Percentiles rank a stretch among this genome's conserved stretches.
Conservation (phyloP, 1,284 basidiomycete genomes). For the Ganoderma sinense region DNA sequence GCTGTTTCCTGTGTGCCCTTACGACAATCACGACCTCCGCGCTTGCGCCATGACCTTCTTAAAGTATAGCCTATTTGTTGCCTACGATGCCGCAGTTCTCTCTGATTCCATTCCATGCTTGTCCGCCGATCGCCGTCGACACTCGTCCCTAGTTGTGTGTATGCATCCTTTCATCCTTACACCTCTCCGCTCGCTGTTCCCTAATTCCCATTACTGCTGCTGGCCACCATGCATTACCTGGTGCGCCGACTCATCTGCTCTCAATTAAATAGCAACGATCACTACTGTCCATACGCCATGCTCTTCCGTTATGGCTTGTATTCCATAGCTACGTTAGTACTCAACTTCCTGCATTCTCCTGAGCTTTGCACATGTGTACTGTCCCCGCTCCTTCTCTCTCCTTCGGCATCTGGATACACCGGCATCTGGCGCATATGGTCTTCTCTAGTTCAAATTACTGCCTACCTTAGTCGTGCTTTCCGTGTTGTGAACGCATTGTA, state of each 20-base stretch:
- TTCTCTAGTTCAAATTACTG: slow-evolving; percentile 4
- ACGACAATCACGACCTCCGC: slow-evolving; percentile 14
- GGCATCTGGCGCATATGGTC: slow-evolving; percentile 17
- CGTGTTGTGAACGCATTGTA: slow-evolving; percentile 27
- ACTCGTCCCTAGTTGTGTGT: neutral
- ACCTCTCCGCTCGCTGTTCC: slow-evolving; percentile 1
- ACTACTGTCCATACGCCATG: slow-evolving; percentile 6
- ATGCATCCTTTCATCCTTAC: slow-evolving; percentile 7
- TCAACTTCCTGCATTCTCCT: slow-evolving; percentile 1
- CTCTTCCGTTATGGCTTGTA: slow-evolving; percentile 23
- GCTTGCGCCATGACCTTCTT: slow-evolving; percentile 10
- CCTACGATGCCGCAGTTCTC: slow-evolving; percentile 13
- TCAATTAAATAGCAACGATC: slow-evolving; percentile 15
- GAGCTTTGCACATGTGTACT: slow-evolving; percentile 16
- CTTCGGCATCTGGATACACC: slow-evolving; percentile 12
- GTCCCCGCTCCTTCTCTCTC: neutral
- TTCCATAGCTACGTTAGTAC: slow-evolving; percentile 27
- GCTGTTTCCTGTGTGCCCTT: slow-evolving; percentile 14
- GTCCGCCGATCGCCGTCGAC: neutral
- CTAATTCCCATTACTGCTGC: slow-evolving; percentile 4
- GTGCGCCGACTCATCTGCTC: slow-evolving; percentile 21
- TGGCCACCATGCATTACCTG: slow-evolving; percentile 2
- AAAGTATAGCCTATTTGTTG: slow-evolving; percentile 30
- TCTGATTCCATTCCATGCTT: slow-evolving; percentile 8
- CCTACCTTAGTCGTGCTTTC: slow-evolving; percentile 20